These are phyloP conservation scores for Tetrastigma voinierianum DNA, from an alignment of 164 flowering plant species.

Conservation along the genomic window DNA sequence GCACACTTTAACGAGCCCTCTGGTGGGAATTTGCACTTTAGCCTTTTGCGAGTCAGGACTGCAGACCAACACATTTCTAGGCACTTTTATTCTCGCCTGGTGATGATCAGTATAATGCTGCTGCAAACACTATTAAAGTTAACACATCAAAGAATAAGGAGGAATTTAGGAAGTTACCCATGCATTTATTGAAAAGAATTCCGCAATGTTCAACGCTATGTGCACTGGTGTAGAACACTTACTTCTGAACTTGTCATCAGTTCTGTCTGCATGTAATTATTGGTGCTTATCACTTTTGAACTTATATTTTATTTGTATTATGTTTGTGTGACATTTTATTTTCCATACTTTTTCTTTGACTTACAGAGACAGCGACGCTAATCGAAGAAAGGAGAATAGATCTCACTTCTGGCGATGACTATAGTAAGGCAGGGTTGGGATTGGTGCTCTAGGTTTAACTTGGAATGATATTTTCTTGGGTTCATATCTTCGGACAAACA, in stretches of 20 bases:
- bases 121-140: neutral
- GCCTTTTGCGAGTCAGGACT: too few relatives aligned
- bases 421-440: conserved; percentile 68
- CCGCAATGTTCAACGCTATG: too few relatives aligned
- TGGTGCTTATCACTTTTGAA: neutral
- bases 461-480: conserved; percentile 10
- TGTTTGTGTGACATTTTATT: neutral
- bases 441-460: conserved; percentile 73
- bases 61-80: too few relatives aligned
- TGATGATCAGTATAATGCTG: too few relatives aligned
- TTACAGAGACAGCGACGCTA: conserved; percentile 83
- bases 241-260: too few relatives aligned
- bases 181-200: neutral
- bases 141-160: neutral
- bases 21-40: too few relatives aligned
- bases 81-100: too few relatives aligned
- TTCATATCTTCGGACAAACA: neutral
- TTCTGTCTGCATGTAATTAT: too few relatives aligned
- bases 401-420: conserved; percentile 67
- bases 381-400: conserved; percentile 75
- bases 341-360: conserved; percentile 9
- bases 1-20: too few relatives aligned
- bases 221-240: too few relatives aligned
- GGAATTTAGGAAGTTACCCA: neutral
- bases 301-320: neutral